Evolutionary conservation across 2,329 filamentous ascomycete species (phyloP), one percentile per base, ranked within the genome.

Genomic region (Alternaria novae-zelandiae): DNA sequence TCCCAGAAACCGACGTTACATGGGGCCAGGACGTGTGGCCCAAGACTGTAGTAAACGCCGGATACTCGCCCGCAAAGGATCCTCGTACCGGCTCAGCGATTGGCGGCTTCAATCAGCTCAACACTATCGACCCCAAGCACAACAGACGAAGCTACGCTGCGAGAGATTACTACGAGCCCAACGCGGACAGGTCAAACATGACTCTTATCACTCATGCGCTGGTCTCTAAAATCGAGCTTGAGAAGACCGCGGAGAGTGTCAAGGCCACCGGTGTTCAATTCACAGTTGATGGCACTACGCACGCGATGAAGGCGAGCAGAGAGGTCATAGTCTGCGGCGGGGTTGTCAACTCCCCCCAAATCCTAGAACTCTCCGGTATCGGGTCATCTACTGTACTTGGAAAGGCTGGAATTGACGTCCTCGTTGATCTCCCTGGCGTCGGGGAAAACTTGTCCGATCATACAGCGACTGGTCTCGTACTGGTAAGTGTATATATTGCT

Each of bases 121-220:
- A 63, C 30, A 74, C 71, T 9, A 68, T 78, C 20, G 68, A 76
- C 43, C 71, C 74, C 4, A 67, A 61, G 32, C 70, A 70, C 4
- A 64, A 74, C 13, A 60, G 61, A 44, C 65, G 73, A 54, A 82
- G 75, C 32, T 81, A 82, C 59, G 71, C 79, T 11, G 79, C 77
- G 11, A 61, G 77, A 60, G 78, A 71, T 1, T 82, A 80, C 68
- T 80, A 78, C 25, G 72, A 75, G 49, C 74, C 77, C n/a, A 78
- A 77, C 47, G 66, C 72, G 2, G 45, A 65, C 2, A 78, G 84
- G 9, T 69, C 76, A 3, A 87, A 87, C 63, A 71, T 87, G 3
- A 73, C 78, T n/a, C 72, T 87, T 2, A 70, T 86, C 6, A 83
- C 82, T 2, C 80, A 85, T 43, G 82, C 84, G 4, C 68, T 82